Percentiles rank a stretch among this genome's conserved stretches.
These are phyloP conservation scores for Russula lepida DNA, from an alignment of 768 basidiomycete species.

Conservation along the genomic window DNA sequence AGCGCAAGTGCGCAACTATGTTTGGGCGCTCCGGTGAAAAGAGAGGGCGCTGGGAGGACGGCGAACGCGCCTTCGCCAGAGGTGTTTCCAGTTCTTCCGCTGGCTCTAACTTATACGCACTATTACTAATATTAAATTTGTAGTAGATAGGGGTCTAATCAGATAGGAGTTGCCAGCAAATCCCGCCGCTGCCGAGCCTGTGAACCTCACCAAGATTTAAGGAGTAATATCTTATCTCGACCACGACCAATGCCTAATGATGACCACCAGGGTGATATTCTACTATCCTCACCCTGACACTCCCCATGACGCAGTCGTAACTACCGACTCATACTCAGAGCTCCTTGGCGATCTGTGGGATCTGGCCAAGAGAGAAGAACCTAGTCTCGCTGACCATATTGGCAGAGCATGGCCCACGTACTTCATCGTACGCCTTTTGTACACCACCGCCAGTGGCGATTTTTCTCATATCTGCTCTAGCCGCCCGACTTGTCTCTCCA, in stretches of 20 bases:
- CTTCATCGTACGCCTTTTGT: neutral
- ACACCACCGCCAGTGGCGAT: neutral
- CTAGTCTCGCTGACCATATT: neutral
- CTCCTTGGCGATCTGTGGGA: neutral
- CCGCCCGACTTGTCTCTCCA: neutral
- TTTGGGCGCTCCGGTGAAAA: conserved; percentile 51
- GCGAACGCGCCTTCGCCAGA: conserved; percentile 91
- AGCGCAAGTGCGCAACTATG: too few species aligned
- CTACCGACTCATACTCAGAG: too few species aligned
- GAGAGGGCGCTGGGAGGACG: conserved; percentile 83
- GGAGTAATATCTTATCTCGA: too few species aligned
- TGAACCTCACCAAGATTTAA: too few species aligned
- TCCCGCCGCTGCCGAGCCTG: too few species aligned
- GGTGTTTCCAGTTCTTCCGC: conserved; percentile 94
- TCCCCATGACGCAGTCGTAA: neutral
- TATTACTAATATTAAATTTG: too few species aligned
- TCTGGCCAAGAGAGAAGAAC: neutral
- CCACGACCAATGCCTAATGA: too few species aligned
- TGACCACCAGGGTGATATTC: too few species aligned
- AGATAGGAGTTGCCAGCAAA: too few species aligned
- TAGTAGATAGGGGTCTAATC: too few species aligned
- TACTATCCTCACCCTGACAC: neutral
- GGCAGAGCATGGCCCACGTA: neutral
- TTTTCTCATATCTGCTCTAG: neutral
- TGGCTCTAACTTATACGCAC: too few species aligned